Evolutionary conservation across 305 asterid genomes (phyloP).

Genomic region (Fraxinus ornus): DNA sequence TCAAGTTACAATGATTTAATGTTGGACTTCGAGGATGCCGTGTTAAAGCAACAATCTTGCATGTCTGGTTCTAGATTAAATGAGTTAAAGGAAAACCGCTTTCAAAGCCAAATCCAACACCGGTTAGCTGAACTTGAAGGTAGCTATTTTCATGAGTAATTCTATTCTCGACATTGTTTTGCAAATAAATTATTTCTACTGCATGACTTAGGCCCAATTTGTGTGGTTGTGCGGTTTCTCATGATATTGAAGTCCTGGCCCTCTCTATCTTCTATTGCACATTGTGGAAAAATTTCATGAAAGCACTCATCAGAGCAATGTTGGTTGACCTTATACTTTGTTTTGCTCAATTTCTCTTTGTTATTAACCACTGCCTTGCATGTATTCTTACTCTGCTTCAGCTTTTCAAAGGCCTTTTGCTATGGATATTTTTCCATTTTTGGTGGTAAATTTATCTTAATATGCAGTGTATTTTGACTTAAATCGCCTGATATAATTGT

Average conservation of each 20-base stretch:
- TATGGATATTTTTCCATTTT: background rate
- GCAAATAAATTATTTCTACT: slow-evolving; percentile 4
- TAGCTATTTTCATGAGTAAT: slow-evolving; percentile 33
- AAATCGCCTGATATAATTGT: background rate
- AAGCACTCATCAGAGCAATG: background rate
- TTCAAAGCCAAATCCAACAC: slow-evolving; percentile 62
- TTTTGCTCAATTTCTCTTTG: slow-evolving; percentile 1
- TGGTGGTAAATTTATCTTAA: background rate
- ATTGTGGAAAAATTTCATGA: slow-evolving; percentile 8
- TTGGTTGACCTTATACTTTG: slow-evolving; percentile 8
- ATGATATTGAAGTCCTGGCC: slow-evolving; percentile 10
- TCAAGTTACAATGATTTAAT: slow-evolving; percentile 76
- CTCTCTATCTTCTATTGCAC: slow-evolving; percentile 8
- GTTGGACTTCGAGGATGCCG: slow-evolving; percentile 88
- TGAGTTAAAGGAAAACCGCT: slow-evolving; percentile 61
- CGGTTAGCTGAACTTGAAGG: slow-evolving; percentile 91
- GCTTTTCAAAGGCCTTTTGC: slow-evolving; percentile 1
- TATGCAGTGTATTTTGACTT: background rate
- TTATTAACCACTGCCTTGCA: background rate
- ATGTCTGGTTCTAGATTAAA: slow-evolving; percentile 65
- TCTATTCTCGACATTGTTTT: slow-evolving; percentile 14
- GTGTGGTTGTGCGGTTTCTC: slow-evolving; percentile 11
- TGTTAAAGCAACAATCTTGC: slow-evolving; percentile 57
- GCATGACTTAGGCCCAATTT: slow-evolving; percentile 2
- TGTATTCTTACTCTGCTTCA: background rate